A percentile compares a stretch with the other conserved stretches of the same genome.
Evolutionary conservation across 1,139 yeast genomes (phyloP).

Genomic region (Nakaseomyces delphensis): DNA sequence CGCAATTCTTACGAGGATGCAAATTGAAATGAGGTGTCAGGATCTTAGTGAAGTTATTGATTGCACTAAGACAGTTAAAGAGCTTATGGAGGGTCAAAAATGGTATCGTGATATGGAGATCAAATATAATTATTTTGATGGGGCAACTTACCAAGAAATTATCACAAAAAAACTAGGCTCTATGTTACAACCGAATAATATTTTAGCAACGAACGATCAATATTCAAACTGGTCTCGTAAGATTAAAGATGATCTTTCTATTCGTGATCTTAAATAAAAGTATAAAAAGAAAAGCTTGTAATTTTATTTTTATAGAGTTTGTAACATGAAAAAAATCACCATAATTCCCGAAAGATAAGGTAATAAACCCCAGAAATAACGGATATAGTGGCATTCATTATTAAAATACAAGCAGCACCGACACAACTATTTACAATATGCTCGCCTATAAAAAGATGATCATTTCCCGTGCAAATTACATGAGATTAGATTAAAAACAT

Average conservation of each 20-base stretch:
- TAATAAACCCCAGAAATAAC: neutral
- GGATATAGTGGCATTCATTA: neutral
- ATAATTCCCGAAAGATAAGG: neutral
- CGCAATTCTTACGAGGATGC: constrained; percentile 42
- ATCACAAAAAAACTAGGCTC: constrained; percentile 27
- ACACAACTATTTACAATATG: constrained; percentile 3
- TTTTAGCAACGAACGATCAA: constrained; percentile 27
- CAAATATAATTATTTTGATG: constrained; percentile 26
- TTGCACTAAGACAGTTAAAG: constrained; percentile 47
- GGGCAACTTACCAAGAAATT: constrained; percentile 22
- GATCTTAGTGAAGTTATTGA: constrained; percentile 40
- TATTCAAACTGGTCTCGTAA: constrained; percentile 26
- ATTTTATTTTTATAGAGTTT: no score
- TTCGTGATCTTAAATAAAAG: constrained; percentile 15
- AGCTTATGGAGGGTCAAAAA: constrained; percentile 43
- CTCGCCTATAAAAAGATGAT: neutral
- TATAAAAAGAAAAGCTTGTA: no score
- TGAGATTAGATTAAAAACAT: neutral
- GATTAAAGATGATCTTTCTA: constrained; percentile 25
- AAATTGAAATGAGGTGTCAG: constrained; percentile 46
- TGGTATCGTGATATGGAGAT: constrained; percentile 46
- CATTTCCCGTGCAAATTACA: no score
- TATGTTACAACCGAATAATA: constrained; percentile 27
- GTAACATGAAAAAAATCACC: no score
- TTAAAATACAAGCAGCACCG: constrained; percentile 2